Evolutionary conservation across 1,284 basidiomycete genomes (phyloP), one percentile per base, ranked within the genome.

Genomic region (Sanghuangporus baumii): DNA sequence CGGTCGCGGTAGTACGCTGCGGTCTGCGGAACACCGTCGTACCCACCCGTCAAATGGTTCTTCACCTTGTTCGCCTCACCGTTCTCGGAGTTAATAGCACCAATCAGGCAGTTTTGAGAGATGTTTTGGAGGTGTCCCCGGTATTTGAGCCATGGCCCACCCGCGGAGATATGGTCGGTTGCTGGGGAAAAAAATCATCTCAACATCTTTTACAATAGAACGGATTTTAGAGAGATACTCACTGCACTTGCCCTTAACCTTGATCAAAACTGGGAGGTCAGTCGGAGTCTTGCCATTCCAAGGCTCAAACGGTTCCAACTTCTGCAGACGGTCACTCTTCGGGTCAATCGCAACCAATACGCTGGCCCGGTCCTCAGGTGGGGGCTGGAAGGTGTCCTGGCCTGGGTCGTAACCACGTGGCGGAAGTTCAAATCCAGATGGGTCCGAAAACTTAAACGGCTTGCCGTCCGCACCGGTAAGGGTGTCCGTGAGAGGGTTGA

Each of bases 71-170:
- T 99, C 67, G 96, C 94, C 80, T 98, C 91, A 67, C 87, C 89
- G 76, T 95, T 97, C 79, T 95, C 95, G 63, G 86, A 75, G 82
- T 98, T 98, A 81, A 98, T 96, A 62, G 94, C 96, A 74, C 94
- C 94, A 68, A 98, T 98, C 75, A 98, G 78, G 79, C 94, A 96
- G 83, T 98, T 98, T 78, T 97, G 93, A 41, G 94, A 97, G 75
- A 98, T 99, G 86, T 99, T 98, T 78, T 97, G 86, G 72, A 99
- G 88, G 79, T 98, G 96, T 69, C 96, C 96, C 82, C 96, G 93
- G 85, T 96, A 98, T 81, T 98, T 98, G 79, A 98, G 86, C 96
- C 96, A 99, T 52, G 96, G 96, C 64, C 96, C 96, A 82, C 95
- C 96, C 75, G 94, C 94, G 66, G 89, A 93, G 75, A 97, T 93